Percentiles rank a stretch among this genome's conserved stretches.
These are phyloP conservation scores for Trichoderma oligosporum DNA, from an alignment of 2,329 filamentous ascomycete species.

Conservation along the genomic window DNA sequence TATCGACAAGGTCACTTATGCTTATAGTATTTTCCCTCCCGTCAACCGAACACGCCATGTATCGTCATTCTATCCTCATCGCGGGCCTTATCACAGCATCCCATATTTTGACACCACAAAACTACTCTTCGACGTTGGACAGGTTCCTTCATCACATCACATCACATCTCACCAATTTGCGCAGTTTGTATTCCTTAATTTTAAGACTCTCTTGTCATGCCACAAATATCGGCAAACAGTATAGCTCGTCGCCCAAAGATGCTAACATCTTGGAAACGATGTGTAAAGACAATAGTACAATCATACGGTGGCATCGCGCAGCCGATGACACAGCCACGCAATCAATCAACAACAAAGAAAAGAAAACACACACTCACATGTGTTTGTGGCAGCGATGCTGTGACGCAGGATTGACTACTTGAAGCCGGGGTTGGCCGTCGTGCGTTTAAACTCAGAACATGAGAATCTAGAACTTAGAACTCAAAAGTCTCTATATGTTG, in stretches of 20 bases:
- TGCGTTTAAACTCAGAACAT: neutral
- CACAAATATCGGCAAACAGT: neutral
- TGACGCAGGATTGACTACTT: constrained; percentile 12
- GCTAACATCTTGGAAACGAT: neutral
- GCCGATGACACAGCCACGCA: neutral
- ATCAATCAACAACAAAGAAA: neutral
- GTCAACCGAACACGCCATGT: neutral
- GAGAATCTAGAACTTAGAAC: neutral
- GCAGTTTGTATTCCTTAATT: neutral
- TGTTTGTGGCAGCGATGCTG: constrained; percentile 3
- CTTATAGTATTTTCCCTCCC: neutral
- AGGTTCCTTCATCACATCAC: neutral
- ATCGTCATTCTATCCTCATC: neutral
- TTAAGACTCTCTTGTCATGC: neutral
- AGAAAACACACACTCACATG: no score
- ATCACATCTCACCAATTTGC: neutral
- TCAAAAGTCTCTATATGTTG: neutral
- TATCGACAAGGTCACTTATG: no score
- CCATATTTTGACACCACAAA: neutral
- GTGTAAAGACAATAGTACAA: neutral
- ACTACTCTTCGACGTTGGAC: neutral
- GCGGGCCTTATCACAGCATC: neutral
- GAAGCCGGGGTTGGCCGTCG: constrained; percentile 4
- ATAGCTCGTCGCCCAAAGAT: neutral
- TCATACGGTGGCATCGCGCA: neutral